Evolutionary conservation across 1,284 basidiomycete species (phyloP), one percentile per base, ranked within the genome.

Genomic region (Uromyces viciae-fabae): DNA sequence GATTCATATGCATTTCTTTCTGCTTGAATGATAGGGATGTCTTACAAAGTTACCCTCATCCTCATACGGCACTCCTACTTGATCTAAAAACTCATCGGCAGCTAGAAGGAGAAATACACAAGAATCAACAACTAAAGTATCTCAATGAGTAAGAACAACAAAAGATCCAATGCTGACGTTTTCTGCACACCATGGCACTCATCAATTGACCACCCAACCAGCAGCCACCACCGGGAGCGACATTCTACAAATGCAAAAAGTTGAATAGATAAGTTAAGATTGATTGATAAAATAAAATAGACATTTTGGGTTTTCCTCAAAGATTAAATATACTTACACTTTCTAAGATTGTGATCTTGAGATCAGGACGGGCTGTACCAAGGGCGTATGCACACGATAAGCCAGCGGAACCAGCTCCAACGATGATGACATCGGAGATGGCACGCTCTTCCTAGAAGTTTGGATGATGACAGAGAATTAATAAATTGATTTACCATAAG

Each of bases 121-220:
- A 8, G 36, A 15, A 40, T 66, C 22, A 40, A 58, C 38, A 36
- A 0, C 85, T 22, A 46, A 52, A 42, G 31, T 11, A 46, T 31
- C 31, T 33, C 40, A 46, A 22, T n/a, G 49, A 33, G 17, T 43
- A 46, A 56, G 5, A 9, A 58, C 4, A 9, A 58, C 56, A n/a
- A 58, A 15, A 22, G 11, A 62, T 60, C 2, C 9, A 31, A 17
- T 33, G 4, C 76, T 56, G 36, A 79, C 76, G 93, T 87, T 94
- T 94, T 82, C 92, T 90, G 78, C 94, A 90, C 68, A 94, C 92
- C 92, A 94, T 94, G 0, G 92, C 90, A 1, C 90, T 90, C 92
- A 94, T 93, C 74, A 94, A 87, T 86, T 94, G 92, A 0, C 92
- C 93, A 49, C 92, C 91, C 66, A 92, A 89, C 92, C 92, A 92